Evolutionary conservation across 2,329 filamentous ascomycete genomes (phyloP).

Genomic region (Xylaria sp.): DNA sequence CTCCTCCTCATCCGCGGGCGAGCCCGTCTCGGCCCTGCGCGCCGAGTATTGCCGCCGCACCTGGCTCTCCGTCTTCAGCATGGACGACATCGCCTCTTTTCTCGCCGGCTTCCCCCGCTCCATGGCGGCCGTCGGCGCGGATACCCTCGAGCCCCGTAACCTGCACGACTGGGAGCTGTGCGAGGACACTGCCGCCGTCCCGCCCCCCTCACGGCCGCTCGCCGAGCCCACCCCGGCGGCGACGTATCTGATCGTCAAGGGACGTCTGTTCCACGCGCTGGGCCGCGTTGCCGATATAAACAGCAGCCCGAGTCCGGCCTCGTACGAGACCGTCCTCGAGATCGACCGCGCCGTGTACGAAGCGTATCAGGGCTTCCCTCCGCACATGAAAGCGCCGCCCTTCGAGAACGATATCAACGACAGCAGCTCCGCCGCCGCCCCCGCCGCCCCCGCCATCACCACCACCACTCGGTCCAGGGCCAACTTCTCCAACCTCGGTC

Average conservation of each 20-base stretch:
- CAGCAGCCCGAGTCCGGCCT: slow-evolving; percentile 7
- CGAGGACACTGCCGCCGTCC: slow-evolving; percentile 49
- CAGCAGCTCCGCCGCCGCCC: no score
- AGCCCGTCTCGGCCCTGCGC: slow-evolving; percentile 51
- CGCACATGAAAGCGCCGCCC: slow-evolving; percentile 18
- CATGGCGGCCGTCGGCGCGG: slow-evolving; percentile 49
- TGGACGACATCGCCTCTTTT: slow-evolving; percentile 56
- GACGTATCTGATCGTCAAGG: slow-evolving; percentile 56
- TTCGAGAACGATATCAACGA: no score
- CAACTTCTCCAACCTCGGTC: slow-evolving; percentile 46
- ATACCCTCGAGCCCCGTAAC: slow-evolving; percentile 53
- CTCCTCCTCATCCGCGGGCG: no score
- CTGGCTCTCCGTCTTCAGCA: slow-evolving; percentile 49
- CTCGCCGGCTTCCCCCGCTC: slow-evolving; percentile 55
- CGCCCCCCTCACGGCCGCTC: slow-evolving; percentile 51
- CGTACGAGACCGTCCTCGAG: slow-evolving; percentile 34
- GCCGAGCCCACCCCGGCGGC: slow-evolving; percentile 53
- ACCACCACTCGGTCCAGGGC: slow-evolving; percentile 37
- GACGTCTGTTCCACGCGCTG: slow-evolving; percentile 50
- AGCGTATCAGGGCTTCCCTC: slow-evolving; percentile 23
- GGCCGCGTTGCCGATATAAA: slow-evolving; percentile 49
- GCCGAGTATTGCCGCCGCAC: slow-evolving; percentile 46
- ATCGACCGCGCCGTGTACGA: slow-evolving; percentile 44
- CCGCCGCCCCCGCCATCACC: no score
- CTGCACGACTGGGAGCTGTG: slow-evolving; percentile 57